Base-by-base conservation (phyloP, 805 yeast species). In the Saturnispora ahearnii region DNA sequence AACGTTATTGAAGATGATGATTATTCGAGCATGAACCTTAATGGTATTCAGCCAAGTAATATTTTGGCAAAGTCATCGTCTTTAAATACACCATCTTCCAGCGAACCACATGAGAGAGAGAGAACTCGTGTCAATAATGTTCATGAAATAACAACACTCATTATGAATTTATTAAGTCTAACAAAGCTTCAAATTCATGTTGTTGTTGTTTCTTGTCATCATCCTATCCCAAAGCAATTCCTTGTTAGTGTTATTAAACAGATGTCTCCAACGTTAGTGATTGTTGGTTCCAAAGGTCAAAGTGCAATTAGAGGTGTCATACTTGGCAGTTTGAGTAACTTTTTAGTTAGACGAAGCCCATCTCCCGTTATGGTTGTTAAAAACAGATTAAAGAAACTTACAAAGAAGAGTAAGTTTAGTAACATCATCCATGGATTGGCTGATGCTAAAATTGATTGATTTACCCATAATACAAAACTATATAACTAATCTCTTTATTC, bases 361-460 rank as follows among this genome's bases (percentile, higher is more conserved):
- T 87, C 81, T 2, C 90, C 91, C 0, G 90, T 84, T 22, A 84
- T 84, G 91, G 90, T 84, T 45, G 91, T 84, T 21, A 73, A 86
- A 52, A 77, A 78, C 56, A 84, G 82, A 62, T 71, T 84, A 59
- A 82, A 83, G 69, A 82, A 82, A 67, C 73, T 81, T 54, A 77
- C 81, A 52, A 73, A 82, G 57, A 76, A 78, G 63, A 63, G 62
- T 26, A 70, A 76, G 44, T 76, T 79, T 63, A 70, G 80, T 33
- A 78, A 78, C 58, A 73, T 77, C 52, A 67, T 78, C 53, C 71
- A 68, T 53, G 66, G 68, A 46, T 57, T 70, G 46, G 67, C 67
- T 5, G 71, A 68, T 52, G 73, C 73, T n/a, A 62, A 64, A 52
- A 67, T 69, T 38, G 73, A 69, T 52, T 70, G 50, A 57, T 38